phyloP scores from a whole-genome alignment of 2,329 filamentous ascomycete genomes.

The Huntiella moniliformis region DNA sequence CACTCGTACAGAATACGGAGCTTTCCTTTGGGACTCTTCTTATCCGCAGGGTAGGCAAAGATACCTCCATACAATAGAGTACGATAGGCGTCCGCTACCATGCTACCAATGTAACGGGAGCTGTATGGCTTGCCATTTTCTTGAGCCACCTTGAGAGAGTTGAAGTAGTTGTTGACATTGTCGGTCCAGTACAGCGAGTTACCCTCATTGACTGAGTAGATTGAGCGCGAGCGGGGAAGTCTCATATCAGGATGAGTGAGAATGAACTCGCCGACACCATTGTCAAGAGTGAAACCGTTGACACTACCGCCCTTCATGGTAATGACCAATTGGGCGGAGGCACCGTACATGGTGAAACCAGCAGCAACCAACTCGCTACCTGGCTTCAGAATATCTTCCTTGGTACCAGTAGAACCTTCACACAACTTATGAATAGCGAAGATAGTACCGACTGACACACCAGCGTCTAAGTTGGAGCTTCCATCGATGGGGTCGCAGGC shows the following conservation, averaged over 20 bases:
- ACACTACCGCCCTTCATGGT: constrained; percentile 86
- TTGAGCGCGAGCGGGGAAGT: constrained; percentile 59
- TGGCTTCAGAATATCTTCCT: constrained; percentile 73
- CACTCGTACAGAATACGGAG: constrained; percentile 95
- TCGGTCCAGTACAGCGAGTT: constrained; percentile 96
- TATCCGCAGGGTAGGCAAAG: constrained; percentile 93
- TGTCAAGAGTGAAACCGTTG: constrained; percentile 97
- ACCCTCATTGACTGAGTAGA: constrained; percentile 98
- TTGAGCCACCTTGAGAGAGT: constrained; percentile 66
- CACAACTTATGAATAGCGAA: constrained; percentile 84
- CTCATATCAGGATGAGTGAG: constrained; percentile 89
- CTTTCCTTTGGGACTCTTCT: constrained; percentile 97
- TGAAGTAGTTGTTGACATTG: constrained; percentile 69
- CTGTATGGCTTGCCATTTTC: constrained; percentile 75
- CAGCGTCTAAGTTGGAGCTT: constrained; percentile 90
- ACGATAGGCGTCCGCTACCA: constrained; percentile 96
- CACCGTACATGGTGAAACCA: constrained; percentile 99
- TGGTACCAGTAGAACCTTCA: constrained; percentile 52
- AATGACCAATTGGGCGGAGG: constrained; percentile 86
- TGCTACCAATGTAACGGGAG: constrained; percentile 85
- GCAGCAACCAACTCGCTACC: constrained; percentile 82
- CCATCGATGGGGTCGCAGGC: constrained; percentile 97
- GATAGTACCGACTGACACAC: constrained; percentile 94
- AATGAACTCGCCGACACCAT: constrained; percentile 94
- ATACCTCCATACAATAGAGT: constrained; percentile 90